Conservation (phyloP, 2,329 filamentous ascomycete genomes). For the Escovopsis sp. region DNA sequence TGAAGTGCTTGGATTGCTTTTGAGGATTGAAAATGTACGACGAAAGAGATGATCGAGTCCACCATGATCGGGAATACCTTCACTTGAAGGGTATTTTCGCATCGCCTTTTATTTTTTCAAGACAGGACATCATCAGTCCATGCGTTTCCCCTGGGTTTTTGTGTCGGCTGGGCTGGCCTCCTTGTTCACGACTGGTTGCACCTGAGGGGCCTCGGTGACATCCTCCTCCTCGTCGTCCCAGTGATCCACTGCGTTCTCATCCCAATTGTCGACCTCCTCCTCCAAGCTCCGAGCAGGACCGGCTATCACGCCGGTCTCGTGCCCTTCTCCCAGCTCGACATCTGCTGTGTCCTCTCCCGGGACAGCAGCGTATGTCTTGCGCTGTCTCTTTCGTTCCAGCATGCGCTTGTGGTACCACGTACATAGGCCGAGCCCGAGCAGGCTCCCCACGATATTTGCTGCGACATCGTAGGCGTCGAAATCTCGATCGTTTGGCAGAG, state of each 20-base stretch:
- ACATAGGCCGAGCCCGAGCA: conserved; percentile 57
- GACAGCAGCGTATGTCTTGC: conserved; percentile 57
- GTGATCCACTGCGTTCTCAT: conserved; percentile 57
- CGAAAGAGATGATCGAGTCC: no score
- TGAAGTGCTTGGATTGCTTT: no score
- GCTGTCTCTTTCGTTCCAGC: conserved; percentile 70
- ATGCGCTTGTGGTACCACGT: conserved; percentile 92
- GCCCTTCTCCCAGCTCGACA: conserved; percentile 62
- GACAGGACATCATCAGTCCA: conserved; percentile 11
- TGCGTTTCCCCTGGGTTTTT: conserved; percentile 19
- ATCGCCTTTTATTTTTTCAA: no score
- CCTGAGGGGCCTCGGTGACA: conserved; percentile 11
- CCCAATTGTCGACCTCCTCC: conserved; percentile 84
- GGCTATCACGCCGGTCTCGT: conserved; percentile 50
- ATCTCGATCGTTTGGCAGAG: conserved; percentile 57
- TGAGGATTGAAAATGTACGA: no score
- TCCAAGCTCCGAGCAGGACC: conserved; percentile 38
- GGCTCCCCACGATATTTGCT: conserved; percentile 72
- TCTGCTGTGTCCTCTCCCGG: conserved; percentile 51
- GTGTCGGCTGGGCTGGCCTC: conserved; percentile 13
- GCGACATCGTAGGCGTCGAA: conserved; percentile 75
- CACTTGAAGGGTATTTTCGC: no score
- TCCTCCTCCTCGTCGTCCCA: conserved; percentile 44
- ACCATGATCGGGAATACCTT: no score
- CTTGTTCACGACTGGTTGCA: conserved; percentile 7